A percentile compares a stretch with the other conserved stretches of the same genome.
These are phyloP conservation scores for Salix caprea DNA, from an alignment of 345 rosid genomes.

Conservation along the genomic window DNA sequence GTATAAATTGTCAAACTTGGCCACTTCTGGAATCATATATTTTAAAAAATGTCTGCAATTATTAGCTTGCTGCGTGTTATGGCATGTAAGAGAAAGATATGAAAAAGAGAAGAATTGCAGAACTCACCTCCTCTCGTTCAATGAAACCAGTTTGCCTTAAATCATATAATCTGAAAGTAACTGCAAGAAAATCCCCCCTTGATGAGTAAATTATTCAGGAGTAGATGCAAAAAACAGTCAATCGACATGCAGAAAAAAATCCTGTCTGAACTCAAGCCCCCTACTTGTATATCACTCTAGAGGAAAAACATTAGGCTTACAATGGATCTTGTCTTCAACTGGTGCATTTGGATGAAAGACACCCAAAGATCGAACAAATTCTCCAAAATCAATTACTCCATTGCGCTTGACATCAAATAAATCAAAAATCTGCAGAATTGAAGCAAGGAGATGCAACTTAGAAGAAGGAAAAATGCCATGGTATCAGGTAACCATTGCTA, in stretches of 20 bases:
- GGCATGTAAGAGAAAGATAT: neutral
- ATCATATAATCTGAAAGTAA: slow-evolving; percentile 83
- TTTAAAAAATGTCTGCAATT: neutral
- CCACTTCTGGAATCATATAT: neutral
- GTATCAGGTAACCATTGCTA: neutral
- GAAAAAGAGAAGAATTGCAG: neutral
- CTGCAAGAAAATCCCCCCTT: slow-evolving; percentile 35
- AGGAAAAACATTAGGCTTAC: neutral
- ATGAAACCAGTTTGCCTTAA: slow-evolving; percentile 82
- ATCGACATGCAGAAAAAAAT: neutral
- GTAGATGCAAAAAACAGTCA: neutral
- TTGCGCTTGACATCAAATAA: slow-evolving; percentile 80
- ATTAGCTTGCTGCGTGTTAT: neutral
- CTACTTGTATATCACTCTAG: neutral
- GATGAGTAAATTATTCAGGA: neutral
- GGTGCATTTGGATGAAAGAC: slow-evolving; percentile 80
- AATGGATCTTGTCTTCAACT: slow-evolving; percentile 48
- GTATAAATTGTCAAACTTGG: neutral
- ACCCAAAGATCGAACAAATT: slow-evolving; percentile 79
- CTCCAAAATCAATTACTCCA: slow-evolving; percentile 89
- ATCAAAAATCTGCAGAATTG: slow-evolving; percentile 57
- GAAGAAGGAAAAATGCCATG: neutral
- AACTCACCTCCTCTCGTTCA: slow-evolving; percentile 76
- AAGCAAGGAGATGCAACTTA: neutral
- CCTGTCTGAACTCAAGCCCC: neutral